These are phyloP conservation scores for Aspergillus fischeri DNA, from an alignment of 2,329 filamentous ascomycete genomes.

Conservation along the genomic window DNA sequence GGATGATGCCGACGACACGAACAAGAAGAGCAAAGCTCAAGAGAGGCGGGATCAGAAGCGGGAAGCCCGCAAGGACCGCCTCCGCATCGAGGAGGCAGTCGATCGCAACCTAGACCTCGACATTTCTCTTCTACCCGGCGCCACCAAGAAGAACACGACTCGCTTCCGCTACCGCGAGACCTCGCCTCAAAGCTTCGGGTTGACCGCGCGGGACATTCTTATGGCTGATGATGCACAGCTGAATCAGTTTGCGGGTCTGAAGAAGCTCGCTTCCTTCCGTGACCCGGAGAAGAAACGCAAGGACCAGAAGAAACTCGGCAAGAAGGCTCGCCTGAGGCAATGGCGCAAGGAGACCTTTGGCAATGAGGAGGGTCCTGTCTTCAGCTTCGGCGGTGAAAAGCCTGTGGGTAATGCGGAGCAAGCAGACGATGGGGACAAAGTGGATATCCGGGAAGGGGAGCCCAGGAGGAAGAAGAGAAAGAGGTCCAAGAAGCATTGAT, in stretches of 20 bases:
- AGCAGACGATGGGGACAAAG: slow-evolving; percentile 25
- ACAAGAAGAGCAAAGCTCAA: slow-evolving; percentile 44
- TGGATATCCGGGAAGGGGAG: slow-evolving; percentile 42
- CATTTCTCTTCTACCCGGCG: slow-evolving; percentile 54
- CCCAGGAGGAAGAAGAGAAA: slow-evolving; percentile 42
- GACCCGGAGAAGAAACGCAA: slow-evolving; percentile 84
- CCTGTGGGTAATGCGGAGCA: slow-evolving; percentile 16
- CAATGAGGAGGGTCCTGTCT: slow-evolving; percentile 49
- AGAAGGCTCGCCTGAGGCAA: slow-evolving; percentile 84
- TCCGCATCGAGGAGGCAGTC: slow-evolving; percentile 80
- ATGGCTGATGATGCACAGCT: slow-evolving; percentile 80
- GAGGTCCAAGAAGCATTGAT: slow-evolving; percentile 42
- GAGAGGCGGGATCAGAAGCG: slow-evolving; percentile 60
- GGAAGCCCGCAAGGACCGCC: slow-evolving; percentile 72
- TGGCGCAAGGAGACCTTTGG: slow-evolving; percentile 73
- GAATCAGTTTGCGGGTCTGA: slow-evolving; percentile 87
- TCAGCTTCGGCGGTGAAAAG: slow-evolving; percentile 26
- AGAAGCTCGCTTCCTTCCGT: slow-evolving; percentile 88
- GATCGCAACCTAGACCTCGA: slow-evolving; percentile 76
- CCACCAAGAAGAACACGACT: slow-evolving; percentile 49
- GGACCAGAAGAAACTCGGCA: slow-evolving; percentile 83
- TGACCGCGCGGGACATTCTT: slow-evolving; percentile 86
- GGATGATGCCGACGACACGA: slow-evolving; percentile 38
- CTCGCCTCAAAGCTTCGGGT: slow-evolving; percentile 81
- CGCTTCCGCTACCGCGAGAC: slow-evolving; percentile 92